Percentiles rank a stretch among this genome's conserved stretches.
These are phyloP conservation scores for Mucor sp. DNA, from an alignment of 371 early-diverging fungal genomes.

Conservation along the genomic window DNA sequence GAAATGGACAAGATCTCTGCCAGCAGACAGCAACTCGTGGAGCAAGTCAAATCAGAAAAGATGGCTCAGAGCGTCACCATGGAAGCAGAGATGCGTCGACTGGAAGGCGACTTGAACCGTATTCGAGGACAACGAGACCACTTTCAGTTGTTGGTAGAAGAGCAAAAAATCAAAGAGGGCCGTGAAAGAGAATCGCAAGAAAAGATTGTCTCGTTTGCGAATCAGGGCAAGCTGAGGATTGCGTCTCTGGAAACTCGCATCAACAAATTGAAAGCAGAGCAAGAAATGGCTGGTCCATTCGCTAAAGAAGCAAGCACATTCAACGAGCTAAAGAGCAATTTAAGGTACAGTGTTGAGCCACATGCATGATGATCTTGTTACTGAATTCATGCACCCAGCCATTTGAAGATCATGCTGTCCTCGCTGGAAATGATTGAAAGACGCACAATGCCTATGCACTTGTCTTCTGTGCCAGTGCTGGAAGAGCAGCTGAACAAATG, in stretches of 20 bases:
- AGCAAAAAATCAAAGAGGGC: constrained; percentile 67
- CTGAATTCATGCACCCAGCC: not conserved
- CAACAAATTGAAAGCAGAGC: constrained; percentile 46
- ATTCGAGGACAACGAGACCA: constrained; percentile 81
- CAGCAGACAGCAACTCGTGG: constrained; percentile 18
- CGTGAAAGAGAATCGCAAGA: constrained; percentile 66
- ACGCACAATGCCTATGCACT: not conserved
- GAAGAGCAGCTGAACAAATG: constrained; percentile 17
- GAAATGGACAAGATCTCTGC: constrained; percentile 25
- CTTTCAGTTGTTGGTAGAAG: constrained; percentile 72
- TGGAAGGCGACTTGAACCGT: constrained; percentile 77
- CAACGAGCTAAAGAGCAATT: constrained; percentile 12
- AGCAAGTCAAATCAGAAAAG: constrained; percentile 27
- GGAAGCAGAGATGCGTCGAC: constrained; percentile 66
- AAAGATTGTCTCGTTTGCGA: constrained; percentile 69
- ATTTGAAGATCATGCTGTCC: constrained; percentile 1
- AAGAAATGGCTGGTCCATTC: constrained; percentile 28
- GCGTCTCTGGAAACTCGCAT: constrained; percentile 57
- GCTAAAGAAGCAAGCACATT: constrained; percentile 22
- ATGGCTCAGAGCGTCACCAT: constrained; percentile 33
- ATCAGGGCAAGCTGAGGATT: constrained; percentile 48
- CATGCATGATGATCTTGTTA: not conserved
- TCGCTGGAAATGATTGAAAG: constrained; percentile 21
- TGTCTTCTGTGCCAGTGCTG: constrained; percentile 4
- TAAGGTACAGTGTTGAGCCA: constrained; percentile 3